These are phyloP conservation scores for Paecilomyces niveus DNA, from an alignment of 2,329 filamentous ascomycete species.

Conservation along the genomic window DNA sequence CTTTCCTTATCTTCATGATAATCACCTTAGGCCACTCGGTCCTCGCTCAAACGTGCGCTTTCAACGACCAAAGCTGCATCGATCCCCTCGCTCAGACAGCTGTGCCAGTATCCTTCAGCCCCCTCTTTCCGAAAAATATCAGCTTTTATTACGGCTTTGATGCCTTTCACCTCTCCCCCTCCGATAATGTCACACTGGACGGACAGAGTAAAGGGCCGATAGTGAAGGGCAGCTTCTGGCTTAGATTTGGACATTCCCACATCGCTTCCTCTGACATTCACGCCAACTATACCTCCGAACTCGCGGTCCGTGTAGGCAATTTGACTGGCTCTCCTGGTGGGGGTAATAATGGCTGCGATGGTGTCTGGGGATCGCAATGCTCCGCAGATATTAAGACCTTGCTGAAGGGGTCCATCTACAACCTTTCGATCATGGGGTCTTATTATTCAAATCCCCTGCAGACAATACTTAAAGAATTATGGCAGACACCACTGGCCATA, in stretches of 20 bases:
- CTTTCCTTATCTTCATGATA: not conserved
- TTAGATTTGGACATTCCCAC: slow-evolving; percentile 17
- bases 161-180: slow-evolving; percentile 6
- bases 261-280: slow-evolving; percentile 12
- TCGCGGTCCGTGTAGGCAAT: slow-evolving; percentile 30
- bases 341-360: slow-evolving; percentile 29
- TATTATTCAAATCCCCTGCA: slow-evolving; percentile 23
- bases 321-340: slow-evolving; percentile 27
- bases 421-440: slow-evolving; percentile 16
- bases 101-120: slow-evolving; percentile 23
- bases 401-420: slow-evolving; percentile 20
- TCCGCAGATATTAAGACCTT: slow-evolving; percentile 22
- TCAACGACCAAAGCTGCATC: slow-evolving; percentile 27
- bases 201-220: slow-evolving; percentile 21
- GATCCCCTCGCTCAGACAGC: slow-evolving; percentile 32
- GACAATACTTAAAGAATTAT: slow-evolving; percentile 22
- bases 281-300: slow-evolving; percentile 28
- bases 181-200: slow-evolving; percentile 12
- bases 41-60: slow-evolving; percentile 26
- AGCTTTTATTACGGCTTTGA: slow-evolving; percentile 31
- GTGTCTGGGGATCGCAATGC: slow-evolving; percentile 28
- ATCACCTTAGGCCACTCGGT: not conserved
- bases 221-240: slow-evolving; percentile 31
- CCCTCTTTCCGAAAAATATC: slow-evolving; percentile 25
- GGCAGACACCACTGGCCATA: slow-evolving; percentile 13